Percentiles rank a stretch among this genome's conserved stretches.
Conservation (phyloP, 2,329 filamentous ascomycete species). For the Anisogramma anomala region DNA sequence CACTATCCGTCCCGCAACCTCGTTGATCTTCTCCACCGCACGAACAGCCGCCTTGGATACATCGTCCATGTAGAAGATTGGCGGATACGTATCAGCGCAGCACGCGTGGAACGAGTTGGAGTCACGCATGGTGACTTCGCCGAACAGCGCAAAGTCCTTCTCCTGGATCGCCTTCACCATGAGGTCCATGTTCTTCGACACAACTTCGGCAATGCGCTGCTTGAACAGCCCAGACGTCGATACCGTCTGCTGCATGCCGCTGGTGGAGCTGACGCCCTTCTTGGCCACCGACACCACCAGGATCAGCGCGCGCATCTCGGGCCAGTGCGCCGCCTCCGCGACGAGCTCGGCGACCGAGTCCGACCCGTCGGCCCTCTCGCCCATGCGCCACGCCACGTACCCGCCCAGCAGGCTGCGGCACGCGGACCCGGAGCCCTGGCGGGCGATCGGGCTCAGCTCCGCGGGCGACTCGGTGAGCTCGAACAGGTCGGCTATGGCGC, state of each 20-base stretch:
- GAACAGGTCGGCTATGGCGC: constrained; percentile 87
- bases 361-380: constrained; percentile 60
- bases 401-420: constrained; percentile 90
- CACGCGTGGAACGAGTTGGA: constrained; percentile 95
- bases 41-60: constrained; percentile 76
- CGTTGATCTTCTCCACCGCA: constrained; percentile 82
- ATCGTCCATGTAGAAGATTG: constrained; percentile 98
- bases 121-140: constrained; percentile 87
- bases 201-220: constrained; percentile 61
- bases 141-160: constrained; percentile 77
- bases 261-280: constrained; percentile 86
- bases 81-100: constrained; percentile 88
- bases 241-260: constrained; percentile 96
- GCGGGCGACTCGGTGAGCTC: constrained; percentile 68
- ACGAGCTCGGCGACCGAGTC: constrained; percentile 86
- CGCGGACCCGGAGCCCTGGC: constrained; percentile 89
- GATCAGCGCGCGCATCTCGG: constrained; percentile 83
- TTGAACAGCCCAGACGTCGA: constrained; percentile 81
- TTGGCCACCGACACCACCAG: constrained; percentile 87
- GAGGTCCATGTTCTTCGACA: constrained; percentile 68
- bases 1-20: constrained; percentile 62
- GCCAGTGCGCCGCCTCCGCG: constrained; percentile 83
- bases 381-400: constrained; percentile 90
- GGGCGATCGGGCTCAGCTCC: constrained; percentile 76
- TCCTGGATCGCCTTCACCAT: constrained; percentile 75